Conservation (phyloP, 73 alveolate genomes). For the Loxodes magnus region DNA sequence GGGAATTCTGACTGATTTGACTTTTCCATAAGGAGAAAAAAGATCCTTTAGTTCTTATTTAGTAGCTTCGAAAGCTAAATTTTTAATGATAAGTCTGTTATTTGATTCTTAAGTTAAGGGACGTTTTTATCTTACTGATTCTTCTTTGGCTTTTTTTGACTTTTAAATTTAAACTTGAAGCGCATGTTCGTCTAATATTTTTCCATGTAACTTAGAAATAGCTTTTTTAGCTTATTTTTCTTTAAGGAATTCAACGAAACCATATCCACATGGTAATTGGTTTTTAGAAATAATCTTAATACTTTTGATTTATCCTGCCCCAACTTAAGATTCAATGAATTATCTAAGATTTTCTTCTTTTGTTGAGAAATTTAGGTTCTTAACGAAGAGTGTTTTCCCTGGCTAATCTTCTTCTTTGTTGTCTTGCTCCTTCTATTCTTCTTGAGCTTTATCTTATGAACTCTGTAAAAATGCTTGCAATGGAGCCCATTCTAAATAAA, state of each 20-base stretch:
- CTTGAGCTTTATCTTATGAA: slow-evolving; percentile 30
- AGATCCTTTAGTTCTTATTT: slow-evolving; percentile 71
- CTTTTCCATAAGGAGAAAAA: slow-evolving; percentile 81
- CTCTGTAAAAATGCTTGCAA: slow-evolving; percentile 45
- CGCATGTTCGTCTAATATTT: slow-evolving; percentile 80
- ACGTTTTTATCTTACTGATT: slow-evolving; percentile 32
- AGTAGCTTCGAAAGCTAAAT: slow-evolving; percentile 89
- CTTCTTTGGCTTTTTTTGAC: too few relatives aligned
- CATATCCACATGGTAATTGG: slow-evolving; percentile 86
- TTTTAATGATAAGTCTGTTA: slow-evolving; percentile 73
- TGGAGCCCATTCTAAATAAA: slow-evolving; percentile 84
- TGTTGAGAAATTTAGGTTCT: slow-evolving; percentile 77
- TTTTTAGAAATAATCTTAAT: slow-evolving; percentile 66
- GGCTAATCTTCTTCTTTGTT: slow-evolving; percentile 37
- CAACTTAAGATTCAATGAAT: slow-evolving; percentile 53
- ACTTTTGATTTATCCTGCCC: slow-evolving; percentile 53
- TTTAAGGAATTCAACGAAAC: slow-evolving; percentile 82
- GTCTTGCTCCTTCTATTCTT: slow-evolving; percentile 38
- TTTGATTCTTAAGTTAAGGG: slow-evolving; percentile 43
- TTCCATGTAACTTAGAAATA: slow-evolving; percentile 64
- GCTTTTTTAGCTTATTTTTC: slow-evolving; percentile 80
- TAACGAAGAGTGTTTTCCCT: slow-evolving; percentile 73
- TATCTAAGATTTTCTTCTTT: slow-evolving; percentile 58
- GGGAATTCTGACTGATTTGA: slow-evolving; percentile 88
- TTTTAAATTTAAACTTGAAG: slow-evolving; percentile 65